Evolutionary conservation across 2,329 filamentous ascomycete species (phyloP), one percentile per base, ranked within the genome.

Genomic region (Colletotrichum caudatum): DNA sequence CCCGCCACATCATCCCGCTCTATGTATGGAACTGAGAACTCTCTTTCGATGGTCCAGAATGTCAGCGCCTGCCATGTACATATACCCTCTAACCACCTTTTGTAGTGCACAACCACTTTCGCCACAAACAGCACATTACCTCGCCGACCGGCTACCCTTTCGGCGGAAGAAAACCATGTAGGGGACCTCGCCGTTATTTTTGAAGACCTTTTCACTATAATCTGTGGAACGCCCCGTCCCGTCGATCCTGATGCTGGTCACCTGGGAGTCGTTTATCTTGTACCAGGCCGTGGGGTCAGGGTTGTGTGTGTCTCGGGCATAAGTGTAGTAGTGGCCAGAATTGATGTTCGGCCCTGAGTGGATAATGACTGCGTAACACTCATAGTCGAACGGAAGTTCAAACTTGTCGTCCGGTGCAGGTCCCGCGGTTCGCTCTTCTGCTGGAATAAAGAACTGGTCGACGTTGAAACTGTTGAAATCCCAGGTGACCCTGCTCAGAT

Each of bases 341-440:
- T 89, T 88, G 64, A 93, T 84, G 1, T 86, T 90, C 1, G 83
- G 83, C 29, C 95, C 95, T 5, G 89, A 81, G 79, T 98, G 95
- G 73, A 93, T 87, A 65, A 97, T 89, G 8, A 98, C 92, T 2
- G 91, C 95, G 78, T 97, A 98, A 64, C 93, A 91, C 78, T 97
- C 92, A 80, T 98, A 99, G 6, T 85, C 83, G 77, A 93, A 94
- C 0, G 93, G 91, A 0, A 81, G 82, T 2, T 77, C 75, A 69
- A 87, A 85, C 18, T 82, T 82, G 12, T 76, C 80, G 69, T 85
- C 83, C 6, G 57, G 60, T 1, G 64, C 48, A 5, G 59, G 61
- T 18, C 44, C 59, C 8, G 56, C 46, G 20, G 71, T 80, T 78
- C 79, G 64, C 78, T 83, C 66, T 76, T 82, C 64, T 76, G 80